phyloP scores from a whole-genome alignment of 164 flowering plant genomes.

The Berberis vulgaris region DNA sequence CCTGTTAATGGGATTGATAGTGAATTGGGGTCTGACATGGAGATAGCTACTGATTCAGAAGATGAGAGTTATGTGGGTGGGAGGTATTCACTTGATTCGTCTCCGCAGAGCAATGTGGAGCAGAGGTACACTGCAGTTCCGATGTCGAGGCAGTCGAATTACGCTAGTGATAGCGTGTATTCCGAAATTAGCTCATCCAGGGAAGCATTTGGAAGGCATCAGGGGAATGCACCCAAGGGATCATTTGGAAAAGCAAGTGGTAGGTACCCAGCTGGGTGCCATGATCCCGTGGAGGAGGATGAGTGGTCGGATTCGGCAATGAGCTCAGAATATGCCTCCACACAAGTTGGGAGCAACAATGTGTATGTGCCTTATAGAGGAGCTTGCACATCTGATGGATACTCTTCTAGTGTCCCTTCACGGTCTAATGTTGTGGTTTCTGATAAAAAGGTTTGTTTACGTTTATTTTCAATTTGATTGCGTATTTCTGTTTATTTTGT shows the following conservation, averaged over 20 bases:
- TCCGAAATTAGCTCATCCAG: constrained; percentile 24
- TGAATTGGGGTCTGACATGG: constrained; percentile 61
- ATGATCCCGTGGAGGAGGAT: constrained; percentile 41
- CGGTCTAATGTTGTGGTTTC: constrained; percentile 20
- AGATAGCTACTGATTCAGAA: constrained; percentile 46
- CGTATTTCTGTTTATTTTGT: too few relatives aligned
- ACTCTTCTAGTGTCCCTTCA: constrained; percentile 44
- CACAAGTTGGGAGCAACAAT: constrained; percentile 37
- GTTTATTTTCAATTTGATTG: too few relatives aligned
- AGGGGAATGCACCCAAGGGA: constrained; percentile 8
- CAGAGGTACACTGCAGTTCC: constrained; percentile 7
- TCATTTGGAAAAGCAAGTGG: neutral
- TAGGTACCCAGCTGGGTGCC: constrained; percentile 19
- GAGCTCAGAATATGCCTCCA: constrained; percentile 60
- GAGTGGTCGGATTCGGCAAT: constrained; percentile 59
- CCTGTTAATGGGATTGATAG: constrained; percentile 27
- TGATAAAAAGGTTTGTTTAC: constrained; percentile 30
- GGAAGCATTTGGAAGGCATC: neutral
- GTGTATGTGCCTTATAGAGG: constrained; percentile 21
- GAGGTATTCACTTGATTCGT: constrained; percentile 43
- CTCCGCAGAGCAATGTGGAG: constrained; percentile 34
- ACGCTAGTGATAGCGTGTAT: constrained; percentile 13
- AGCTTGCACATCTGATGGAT: constrained; percentile 33
- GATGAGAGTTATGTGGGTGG: constrained; percentile 32
- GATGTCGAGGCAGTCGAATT: constrained; percentile 7